Percentiles rank a stretch among this genome's conserved stretches.
Conservation (phyloP, 2,329 filamentous ascomycete species). For the Hirsutella thompsonii region DNA sequence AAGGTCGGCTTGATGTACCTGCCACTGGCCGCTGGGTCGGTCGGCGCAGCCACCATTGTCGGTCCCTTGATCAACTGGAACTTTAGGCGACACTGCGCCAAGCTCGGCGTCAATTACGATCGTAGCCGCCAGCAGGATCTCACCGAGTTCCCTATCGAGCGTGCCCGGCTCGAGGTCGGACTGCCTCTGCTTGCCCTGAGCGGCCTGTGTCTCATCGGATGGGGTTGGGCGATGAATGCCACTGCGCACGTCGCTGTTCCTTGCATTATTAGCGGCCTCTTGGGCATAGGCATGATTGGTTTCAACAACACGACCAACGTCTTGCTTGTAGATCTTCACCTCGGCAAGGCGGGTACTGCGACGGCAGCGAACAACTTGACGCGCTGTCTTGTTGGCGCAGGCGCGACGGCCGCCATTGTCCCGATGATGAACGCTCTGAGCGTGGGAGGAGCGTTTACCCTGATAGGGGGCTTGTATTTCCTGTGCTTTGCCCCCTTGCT, state of each 20-base stretch:
- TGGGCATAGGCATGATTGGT: constrained; percentile 36
- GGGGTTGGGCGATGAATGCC: constrained; percentile 38
- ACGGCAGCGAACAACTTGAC: constrained; percentile 44
- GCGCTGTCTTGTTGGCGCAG: constrained; percentile 41
- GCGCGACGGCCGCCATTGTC: constrained; percentile 35
- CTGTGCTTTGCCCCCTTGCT: constrained; percentile 25
- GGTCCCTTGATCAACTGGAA: constrained; percentile 54
- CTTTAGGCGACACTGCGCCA: constrained; percentile 46
- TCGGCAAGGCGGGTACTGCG: constrained; percentile 35
- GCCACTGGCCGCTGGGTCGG: constrained; percentile 35
- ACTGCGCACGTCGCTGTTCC: constrained; percentile 29
- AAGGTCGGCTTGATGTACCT: constrained; percentile 41
- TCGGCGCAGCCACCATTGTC: constrained; percentile 28
- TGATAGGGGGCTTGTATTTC: constrained; percentile 30
- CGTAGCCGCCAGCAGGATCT: constrained; percentile 38
- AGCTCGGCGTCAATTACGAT: constrained; percentile 37
- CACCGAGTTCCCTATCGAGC: constrained; percentile 35
- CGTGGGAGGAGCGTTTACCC: constrained; percentile 36
- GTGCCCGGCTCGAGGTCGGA: constrained; percentile 33
- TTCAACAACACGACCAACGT: constrained; percentile 39
- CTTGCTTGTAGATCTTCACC: constrained; percentile 43
- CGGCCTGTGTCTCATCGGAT: constrained; percentile 30
- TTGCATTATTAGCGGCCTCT: constrained; percentile 30
- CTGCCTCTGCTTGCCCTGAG: constrained; percentile 37
- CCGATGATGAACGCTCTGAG: constrained; percentile 39